phyloP scores from a whole-genome alignment of 768 basidiomycete genomes.

The Filobasidium floriforme region DNA sequence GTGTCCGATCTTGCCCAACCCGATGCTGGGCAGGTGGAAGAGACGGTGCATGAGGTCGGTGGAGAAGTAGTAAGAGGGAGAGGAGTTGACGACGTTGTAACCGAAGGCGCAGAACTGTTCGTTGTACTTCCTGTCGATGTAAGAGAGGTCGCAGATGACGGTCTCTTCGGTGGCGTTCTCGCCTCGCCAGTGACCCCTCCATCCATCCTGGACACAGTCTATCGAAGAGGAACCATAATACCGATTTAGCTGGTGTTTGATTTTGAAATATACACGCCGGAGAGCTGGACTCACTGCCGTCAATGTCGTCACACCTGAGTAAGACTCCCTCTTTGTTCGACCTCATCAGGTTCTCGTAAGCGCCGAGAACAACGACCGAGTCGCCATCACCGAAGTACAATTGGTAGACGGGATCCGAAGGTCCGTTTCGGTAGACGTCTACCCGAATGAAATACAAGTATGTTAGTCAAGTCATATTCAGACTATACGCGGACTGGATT shows the following conservation, averaged over 20 bases:
- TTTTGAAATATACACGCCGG: neutral
- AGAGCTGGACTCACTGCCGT: slow-evolving; percentile 24
- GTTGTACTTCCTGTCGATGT: slow-evolving; percentile 33
- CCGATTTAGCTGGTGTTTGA: neutral
- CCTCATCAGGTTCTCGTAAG: slow-evolving; percentile 32
- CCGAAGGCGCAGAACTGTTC: slow-evolving; percentile 36
- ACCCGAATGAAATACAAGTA: neutral
- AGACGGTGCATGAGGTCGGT: slow-evolving; percentile 43
- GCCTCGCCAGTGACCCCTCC: slow-evolving; percentile 44
- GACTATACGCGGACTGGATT: too few species aligned
- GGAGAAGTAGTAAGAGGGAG: slow-evolving; percentile 34
- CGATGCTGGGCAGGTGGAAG: slow-evolving; percentile 39
- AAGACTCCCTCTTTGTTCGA: slow-evolving; percentile 40
- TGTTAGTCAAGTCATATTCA: too few species aligned
- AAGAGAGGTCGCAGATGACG: slow-evolving; percentile 39
- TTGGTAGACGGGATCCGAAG: slow-evolving; percentile 36
- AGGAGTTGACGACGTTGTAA: slow-evolving; percentile 29
- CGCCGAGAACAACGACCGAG: slow-evolving; percentile 31
- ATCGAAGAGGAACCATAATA: neutral
- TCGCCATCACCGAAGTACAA: slow-evolving; percentile 37
- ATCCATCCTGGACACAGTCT: slow-evolving; percentile 37
- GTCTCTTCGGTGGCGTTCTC: slow-evolving; percentile 43
- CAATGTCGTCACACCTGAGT: slow-evolving; percentile 41
- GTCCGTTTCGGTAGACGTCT: slow-evolving; percentile 34
- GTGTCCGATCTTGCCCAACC: slow-evolving; percentile 33